Evolutionary conservation across 2,329 filamentous ascomycete genomes (phyloP).

Genomic region (Magnaporthiopsis rhizophila): DNA sequence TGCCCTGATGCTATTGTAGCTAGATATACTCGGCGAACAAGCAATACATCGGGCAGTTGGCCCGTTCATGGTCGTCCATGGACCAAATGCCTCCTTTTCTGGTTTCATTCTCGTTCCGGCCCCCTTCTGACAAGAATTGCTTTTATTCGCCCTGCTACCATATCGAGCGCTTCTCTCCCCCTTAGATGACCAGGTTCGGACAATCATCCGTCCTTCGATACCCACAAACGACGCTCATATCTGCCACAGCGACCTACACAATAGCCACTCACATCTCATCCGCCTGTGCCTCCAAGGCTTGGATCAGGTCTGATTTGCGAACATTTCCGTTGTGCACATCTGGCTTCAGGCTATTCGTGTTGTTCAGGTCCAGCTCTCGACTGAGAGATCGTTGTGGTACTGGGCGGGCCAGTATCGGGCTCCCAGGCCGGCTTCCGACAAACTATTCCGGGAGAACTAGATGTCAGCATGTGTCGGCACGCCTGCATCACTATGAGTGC

Average conservation of each 20-base stretch:
- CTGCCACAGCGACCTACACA: background rate
- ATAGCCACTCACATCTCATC: slow-evolving; percentile 17
- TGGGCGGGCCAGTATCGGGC: slow-evolving; percentile 56
- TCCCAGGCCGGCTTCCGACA: slow-evolving; percentile 60
- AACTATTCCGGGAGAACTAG: slow-evolving; percentile 44
- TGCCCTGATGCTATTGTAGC: no score
- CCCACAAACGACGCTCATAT: background rate
- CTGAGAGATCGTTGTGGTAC: slow-evolving; percentile 42
- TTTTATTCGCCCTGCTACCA: no score
- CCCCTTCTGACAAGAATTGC: no score
- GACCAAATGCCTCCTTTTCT: no score
- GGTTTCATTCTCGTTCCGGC: no score
- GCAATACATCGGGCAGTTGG: no score
- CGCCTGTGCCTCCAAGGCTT: slow-evolving; percentile 27
- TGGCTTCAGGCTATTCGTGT: slow-evolving; percentile 10
- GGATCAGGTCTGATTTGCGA: slow-evolving; percentile 19
- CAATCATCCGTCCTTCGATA: no score
- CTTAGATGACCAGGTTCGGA: no score
- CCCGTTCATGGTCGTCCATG: no score
- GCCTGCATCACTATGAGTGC: background rate
- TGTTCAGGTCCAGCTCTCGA: slow-evolving; percentile 27
- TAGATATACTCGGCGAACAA: no score
- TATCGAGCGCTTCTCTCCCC: no score
- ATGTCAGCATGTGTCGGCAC: background rate
- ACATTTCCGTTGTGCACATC: slow-evolving; percentile 18